Evolutionary conservation across 805 yeast species (phyloP), one percentile per base, ranked within the genome.

Genomic region (Candida takata): DNA sequence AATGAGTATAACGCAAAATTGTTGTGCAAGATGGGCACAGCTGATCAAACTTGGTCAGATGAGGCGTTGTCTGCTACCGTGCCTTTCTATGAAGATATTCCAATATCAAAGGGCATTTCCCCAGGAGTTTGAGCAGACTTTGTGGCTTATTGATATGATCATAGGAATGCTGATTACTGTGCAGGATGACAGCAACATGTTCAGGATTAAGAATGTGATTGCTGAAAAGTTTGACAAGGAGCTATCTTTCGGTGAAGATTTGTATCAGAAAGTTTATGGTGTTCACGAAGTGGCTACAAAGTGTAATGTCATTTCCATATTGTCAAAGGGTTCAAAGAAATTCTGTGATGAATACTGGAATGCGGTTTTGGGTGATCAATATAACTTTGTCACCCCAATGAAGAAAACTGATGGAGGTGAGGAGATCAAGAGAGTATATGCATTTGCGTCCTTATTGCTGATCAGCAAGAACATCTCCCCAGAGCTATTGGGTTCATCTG

Each of bases 31-130:
- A 64, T 74, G 35, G 65, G n/a, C n/a, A n/a, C n/a, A n/a, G n/a
- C n/a, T n/a, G 73, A 2, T 31, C 45, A 11, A 66, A 72, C 1
- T 63, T 79, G 3, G 60, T 79, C 65, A 52, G 36, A 78, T 84
- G 0, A 70, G 95, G 55, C 73, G 94, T 45, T 68, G 82, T 3
- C 58, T 87, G 7, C 57, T 85, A 17, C 88, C 95, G 0, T 47
- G 67, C 1, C 52, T 87, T 9, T 64, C 82, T 8, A 55, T 54
- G 19, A 51, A 62, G 6, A 44, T 86, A 4, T 61, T 67, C 6
- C 45, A 53, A 5, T 78, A 65, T 44, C 77, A 76, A 47, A 30
- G 55, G 1, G 38, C 43, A 0, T 45, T 58, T 34, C 39, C 53
- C 1, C 45, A 41, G 0, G 41, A 42, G 3, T 72, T 77, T 42